Evolutionary conservation across 768 basidiomycete species (phyloP).

Genomic region (Hygrophoropsis aurantiaca): DNA sequence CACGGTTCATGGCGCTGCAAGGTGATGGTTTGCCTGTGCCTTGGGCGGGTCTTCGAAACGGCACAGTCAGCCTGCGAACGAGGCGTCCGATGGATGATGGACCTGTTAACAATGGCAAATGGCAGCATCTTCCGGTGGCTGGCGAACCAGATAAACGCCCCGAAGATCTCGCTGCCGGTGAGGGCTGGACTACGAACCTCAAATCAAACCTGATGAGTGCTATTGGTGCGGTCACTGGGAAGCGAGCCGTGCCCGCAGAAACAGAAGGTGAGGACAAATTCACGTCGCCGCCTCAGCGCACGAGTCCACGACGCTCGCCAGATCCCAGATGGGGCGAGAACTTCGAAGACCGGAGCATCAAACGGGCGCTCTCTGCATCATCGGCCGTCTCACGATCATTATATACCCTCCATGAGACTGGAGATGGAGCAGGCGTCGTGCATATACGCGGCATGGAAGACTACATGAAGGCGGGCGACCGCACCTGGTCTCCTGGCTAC

Average conservation of each 20-base stretch:
- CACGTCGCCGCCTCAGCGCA: constrained; percentile 21
- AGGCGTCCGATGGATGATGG: not conserved
- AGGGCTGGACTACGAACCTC: constrained; percentile 43
- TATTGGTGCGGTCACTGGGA: constrained; percentile 50
- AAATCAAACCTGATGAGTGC: constrained; percentile 47
- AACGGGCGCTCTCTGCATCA: constrained; percentile 9
- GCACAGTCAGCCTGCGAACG: not conserved
- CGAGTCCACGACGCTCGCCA: constrained; percentile 2
- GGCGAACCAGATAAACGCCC: constrained; percentile 13
- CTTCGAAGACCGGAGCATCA: constrained; percentile 7
- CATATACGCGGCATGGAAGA: constrained; percentile 30
- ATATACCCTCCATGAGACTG: constrained; percentile 42
- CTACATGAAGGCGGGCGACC: constrained; percentile 10
- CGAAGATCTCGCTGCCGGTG: constrained; percentile 8
- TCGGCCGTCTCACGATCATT: constrained; percentile 22
- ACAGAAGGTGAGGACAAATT: constrained; percentile 20
- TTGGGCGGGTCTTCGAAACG: constrained; percentile 17
- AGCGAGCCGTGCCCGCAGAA: constrained; percentile 22
- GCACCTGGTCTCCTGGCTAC: constrained; percentile 6
- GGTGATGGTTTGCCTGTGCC: constrained; percentile 31
- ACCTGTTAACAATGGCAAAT: not conserved
- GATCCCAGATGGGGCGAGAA: constrained; percentile 1
- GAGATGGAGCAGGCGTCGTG: constrained; percentile 38
- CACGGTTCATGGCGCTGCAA: constrained; percentile 33
- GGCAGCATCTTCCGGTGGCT: constrained; percentile 27